Evolutionary conservation across 495 filamentous ascomycete species (phyloP).

Genomic region (Rhypophila decipiens): DNA sequence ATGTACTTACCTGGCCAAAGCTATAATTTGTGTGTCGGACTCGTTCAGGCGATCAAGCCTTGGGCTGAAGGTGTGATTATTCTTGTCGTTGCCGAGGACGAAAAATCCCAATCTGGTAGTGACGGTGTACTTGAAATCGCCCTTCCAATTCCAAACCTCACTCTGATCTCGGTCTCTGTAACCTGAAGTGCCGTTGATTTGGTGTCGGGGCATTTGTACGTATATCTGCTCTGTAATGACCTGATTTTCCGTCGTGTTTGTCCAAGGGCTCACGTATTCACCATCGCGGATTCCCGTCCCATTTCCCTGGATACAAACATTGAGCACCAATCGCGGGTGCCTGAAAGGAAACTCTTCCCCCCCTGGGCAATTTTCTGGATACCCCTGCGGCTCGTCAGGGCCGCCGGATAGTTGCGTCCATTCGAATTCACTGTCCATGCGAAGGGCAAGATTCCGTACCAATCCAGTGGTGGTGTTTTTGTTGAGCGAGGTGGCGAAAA

Average conservation of each 20-base stretch:
- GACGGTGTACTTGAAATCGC: not conserved
- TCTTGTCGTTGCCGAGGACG: conserved; percentile 3
- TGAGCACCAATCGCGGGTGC: too few relatives aligned
- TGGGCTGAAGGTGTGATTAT: not conserved
- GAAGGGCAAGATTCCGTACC: conserved; percentile 1
- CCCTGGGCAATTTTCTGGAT: not conserved
- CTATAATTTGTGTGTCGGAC: too few relatives aligned
- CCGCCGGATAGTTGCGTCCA: too few relatives aligned
- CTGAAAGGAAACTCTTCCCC: not conserved
- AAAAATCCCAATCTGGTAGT: conserved; percentile 5
- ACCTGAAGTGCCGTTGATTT: too few relatives aligned
- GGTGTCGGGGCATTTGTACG: too few relatives aligned
- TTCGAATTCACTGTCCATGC: conserved; percentile 6
- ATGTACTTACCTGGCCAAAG: too few relatives aligned
- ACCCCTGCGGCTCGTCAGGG: too few relatives aligned
- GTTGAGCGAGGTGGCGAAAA: not conserved
- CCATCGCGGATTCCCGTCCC: not conserved
- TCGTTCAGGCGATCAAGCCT: not conserved
- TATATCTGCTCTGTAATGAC: not conserved
- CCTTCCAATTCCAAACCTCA: too few relatives aligned
- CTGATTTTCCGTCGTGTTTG: not conserved
- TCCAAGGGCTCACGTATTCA: not conserved
- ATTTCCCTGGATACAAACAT: not conserved
- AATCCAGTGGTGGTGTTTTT: not conserved
- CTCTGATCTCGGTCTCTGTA: too few relatives aligned